Percentiles rank a stretch among this genome's conserved stretches.
These are phyloP conservation scores for Mycosphaerella sp. DNA, from an alignment of 2,329 filamentous ascomycete species.

Conservation along the genomic window DNA sequence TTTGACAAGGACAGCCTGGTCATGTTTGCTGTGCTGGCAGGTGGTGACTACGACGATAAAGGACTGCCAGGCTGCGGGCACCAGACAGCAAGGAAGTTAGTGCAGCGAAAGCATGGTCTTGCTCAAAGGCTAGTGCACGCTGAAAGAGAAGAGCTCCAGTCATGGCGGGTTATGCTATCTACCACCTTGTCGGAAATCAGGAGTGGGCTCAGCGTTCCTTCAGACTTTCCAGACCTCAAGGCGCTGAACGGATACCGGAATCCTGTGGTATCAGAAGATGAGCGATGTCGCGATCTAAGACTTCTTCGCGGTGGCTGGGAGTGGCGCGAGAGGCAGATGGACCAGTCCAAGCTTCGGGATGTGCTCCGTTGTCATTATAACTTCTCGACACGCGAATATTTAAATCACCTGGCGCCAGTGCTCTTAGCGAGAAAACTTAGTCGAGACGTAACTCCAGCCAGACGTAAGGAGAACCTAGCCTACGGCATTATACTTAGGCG, in stretches of 20 bases:
- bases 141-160: slow-evolving; percentile 28
- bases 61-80: slow-evolving; percentile 37
- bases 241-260: slow-evolving; percentile 35
- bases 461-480: slow-evolving; percentile 21
- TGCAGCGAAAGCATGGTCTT: slow-evolving; percentile 32
- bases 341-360: slow-evolving; percentile 34
- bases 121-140: slow-evolving; percentile 29
- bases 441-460: slow-evolving; percentile 12
- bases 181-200: neutral
- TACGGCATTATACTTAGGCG: slow-evolving; percentile 33
- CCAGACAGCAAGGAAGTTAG: slow-evolving; percentile 28
- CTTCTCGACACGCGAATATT: slow-evolving; percentile 35
- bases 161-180: neutral
- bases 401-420: slow-evolving; percentile 37
- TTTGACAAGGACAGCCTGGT: slow-evolving; percentile 37
- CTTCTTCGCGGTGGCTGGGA: slow-evolving; percentile 31
- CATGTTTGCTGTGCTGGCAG: slow-evolving; percentile 38
- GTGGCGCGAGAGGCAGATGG: slow-evolving; percentile 26
- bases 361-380: slow-evolving; percentile 36
- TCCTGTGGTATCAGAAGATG: slow-evolving; percentile 33
- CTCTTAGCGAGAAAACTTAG: slow-evolving; percentile 31
- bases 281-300: slow-evolving; percentile 29
- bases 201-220: slow-evolving; percentile 15
- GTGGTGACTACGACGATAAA: slow-evolving; percentile 38
- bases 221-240: slow-evolving; percentile 26